Conservation (phyloP, 148 eudicot species). For the Fagopyrum homotropicum region DNA sequence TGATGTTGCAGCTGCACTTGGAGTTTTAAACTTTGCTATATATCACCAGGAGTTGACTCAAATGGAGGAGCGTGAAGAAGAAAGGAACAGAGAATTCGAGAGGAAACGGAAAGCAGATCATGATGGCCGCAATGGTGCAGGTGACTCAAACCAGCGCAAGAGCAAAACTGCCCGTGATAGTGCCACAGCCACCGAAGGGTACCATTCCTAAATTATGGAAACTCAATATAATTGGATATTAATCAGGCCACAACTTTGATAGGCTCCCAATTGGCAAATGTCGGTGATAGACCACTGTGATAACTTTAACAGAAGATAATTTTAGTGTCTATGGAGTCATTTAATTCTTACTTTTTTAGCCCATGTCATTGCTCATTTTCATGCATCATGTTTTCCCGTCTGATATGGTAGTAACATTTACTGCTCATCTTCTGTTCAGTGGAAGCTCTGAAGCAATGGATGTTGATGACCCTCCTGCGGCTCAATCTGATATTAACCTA, state of each 20-base stretch:
- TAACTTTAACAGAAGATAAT: not conserved
- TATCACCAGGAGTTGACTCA: conserved; percentile 93
- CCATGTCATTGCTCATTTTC: not conserved
- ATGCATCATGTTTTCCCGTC: not conserved
- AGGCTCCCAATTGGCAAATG: not conserved
- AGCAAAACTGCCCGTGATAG: conserved; percentile 23
- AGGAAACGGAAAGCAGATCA: conserved; percentile 61
- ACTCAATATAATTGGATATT: not conserved
- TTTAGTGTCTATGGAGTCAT: not conserved
- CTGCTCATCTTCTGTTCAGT: conserved; percentile 14
- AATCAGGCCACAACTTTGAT: not conserved
- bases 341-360: not conserved
- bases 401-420: not conserved
- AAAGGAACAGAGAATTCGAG: conserved; percentile 56
- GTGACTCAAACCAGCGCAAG: conserved; percentile 18
- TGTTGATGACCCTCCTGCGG: conserved; percentile 64
- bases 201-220: not conserved
- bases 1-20: conserved; percentile 95
- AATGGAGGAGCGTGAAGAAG: conserved; percentile 94
- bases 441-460: conserved; percentile 62
- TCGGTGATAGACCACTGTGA: not conserved
- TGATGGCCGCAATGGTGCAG: conserved; percentile 33
- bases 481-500: conserved; percentile 28
- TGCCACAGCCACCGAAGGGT: conserved; percentile 48
- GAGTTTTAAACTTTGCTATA: conserved; percentile 91